Evolutionary conservation across 345 rosid genomes (phyloP).

Genomic region (Acer saccharum): DNA sequence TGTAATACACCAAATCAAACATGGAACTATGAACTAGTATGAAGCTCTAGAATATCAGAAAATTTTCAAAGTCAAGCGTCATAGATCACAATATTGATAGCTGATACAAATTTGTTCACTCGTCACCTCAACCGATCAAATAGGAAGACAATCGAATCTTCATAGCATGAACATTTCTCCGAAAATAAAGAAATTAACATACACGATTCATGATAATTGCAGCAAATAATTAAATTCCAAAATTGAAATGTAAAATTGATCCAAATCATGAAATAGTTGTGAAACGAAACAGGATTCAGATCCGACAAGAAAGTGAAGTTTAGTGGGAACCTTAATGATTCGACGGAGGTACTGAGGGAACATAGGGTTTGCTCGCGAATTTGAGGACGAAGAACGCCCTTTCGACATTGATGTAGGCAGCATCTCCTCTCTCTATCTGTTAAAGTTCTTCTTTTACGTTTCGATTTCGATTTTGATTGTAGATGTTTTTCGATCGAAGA

Average conservation of each 20-base stretch:
- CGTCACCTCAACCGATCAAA: neutral
- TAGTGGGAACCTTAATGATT: conserved; percentile 78
- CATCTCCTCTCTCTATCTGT: conserved; percentile 44
- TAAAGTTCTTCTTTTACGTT: conserved; percentile 12
- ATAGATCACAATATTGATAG: no score
- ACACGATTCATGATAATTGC: neutral
- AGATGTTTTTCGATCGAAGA: conserved; percentile 25
- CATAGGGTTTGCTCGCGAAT: conserved; percentile 66
- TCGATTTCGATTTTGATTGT: conserved; percentile 15
- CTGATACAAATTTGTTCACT: neutral
- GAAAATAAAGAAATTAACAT: neutral
- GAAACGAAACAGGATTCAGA: conserved; percentile 32
- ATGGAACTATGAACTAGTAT: neutral
- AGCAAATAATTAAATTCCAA: neutral
- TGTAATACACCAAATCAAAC: neutral
- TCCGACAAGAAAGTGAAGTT: conserved; percentile 12
- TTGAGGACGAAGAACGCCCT: conserved; percentile 75
- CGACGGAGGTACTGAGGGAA: conserved; percentile 92
- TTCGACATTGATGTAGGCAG: conserved; percentile 70
- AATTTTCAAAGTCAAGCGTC: neutral
- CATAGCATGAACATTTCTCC: neutral
- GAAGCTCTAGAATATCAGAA: neutral
- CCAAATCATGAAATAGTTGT: conserved; percentile 6
- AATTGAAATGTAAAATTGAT: neutral
- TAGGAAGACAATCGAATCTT: neutral